Base-by-base conservation (phyloP, 148 eudicot species). In the Rheum nobile region DNA sequence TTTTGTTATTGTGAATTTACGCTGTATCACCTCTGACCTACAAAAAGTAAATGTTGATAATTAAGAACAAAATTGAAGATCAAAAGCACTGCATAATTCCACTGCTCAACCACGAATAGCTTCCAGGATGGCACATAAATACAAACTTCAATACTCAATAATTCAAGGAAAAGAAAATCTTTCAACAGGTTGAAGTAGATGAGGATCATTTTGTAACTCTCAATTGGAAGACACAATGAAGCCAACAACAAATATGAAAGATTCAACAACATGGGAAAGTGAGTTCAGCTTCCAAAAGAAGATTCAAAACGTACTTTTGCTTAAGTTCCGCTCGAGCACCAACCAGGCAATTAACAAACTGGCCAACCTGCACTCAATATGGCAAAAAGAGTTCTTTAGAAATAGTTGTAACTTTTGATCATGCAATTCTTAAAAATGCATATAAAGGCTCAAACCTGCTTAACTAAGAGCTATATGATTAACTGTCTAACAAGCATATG, bases 1-100 rank as follows among this genome's bases (percentile, higher is more conserved):
- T 82, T 86, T 90, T 42, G 90, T 84, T 67, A 90, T 90, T 63
- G 89, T 86, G 78, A 85, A 88, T 77, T 81, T 88, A 8, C 90
- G 86, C 47, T 86, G 86, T 72, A 88, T 81, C 72, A 79, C 73
- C 48, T 86, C 90, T 38, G 90, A 88, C 81, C 92, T 90, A 79
- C 72, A 21, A 11, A n/a, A 76, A 67, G 57, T 6, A 71, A 50
- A 61, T 34, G 13, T 47, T 48, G 12, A 67, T 37, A 8, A 52
- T 13, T 70, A 14, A 70, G 44, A 38, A 39, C 29, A 70, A 70
- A 21, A n/a, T 10, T 0, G 0, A 21, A 37, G 0, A 8, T 9
- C 29, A 44, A 8, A 57, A 32, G 24, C 26, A 19, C 2, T 3
- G 34, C 32, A 54, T 22, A 3, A 57, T 10, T 8, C 34, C 34